A percentile compares a stretch with the other conserved stretches of the same genome.
Evolutionary conservation across 1,284 basidiomycete genomes (phyloP).

Genomic region (Lentinus polychrous): DNA sequence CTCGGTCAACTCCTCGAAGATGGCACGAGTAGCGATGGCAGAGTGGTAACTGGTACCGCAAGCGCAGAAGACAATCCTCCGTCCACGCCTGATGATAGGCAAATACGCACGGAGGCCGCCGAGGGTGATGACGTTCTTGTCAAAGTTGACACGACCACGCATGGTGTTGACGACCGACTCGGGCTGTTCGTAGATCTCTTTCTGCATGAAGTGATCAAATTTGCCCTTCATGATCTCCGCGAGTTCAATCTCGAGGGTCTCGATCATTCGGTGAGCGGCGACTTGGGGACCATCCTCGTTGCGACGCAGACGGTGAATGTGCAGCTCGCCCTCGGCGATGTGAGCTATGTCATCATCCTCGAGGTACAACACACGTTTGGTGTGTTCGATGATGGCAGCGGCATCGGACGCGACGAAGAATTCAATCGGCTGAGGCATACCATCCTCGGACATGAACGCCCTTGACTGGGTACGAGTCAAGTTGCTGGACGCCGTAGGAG

Average conservation of each 20-base stretch:
- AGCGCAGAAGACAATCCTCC: conserved; percentile 94
- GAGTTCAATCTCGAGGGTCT: conserved; percentile 97
- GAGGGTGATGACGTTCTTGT: conserved; percentile 85
- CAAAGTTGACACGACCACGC: conserved; percentile 99
- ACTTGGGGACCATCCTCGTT: conserved; percentile 61
- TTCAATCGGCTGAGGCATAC: conserved; percentile 97
- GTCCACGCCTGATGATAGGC: conserved; percentile 90
- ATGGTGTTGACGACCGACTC: conserved; percentile 99
- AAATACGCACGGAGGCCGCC: conserved; percentile 96
- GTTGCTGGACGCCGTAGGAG: conserved; percentile 71
- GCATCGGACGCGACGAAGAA: conserved; percentile 99
- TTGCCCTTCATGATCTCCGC: conserved; percentile 99
- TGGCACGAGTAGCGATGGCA: conserved; percentile 93
- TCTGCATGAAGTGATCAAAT: conserved; percentile 99
- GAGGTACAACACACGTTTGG: conserved; percentile 97
- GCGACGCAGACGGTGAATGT: conserved; percentile 96
- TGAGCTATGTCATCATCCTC: conserved; percentile 99
- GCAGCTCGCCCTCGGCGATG: conserved; percentile 93
- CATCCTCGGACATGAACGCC: conserved; percentile 98
- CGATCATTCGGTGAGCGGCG: conserved; percentile 89
- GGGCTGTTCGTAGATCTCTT: conserved; percentile 99
- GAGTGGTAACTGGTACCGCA: conserved; percentile 99
- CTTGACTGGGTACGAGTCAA: conserved; percentile 94
- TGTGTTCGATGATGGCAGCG: conserved; percentile 95
- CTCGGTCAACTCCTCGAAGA: conserved; percentile 98